Conservation (phyloP, 2,329 filamentous ascomycete genomes). For the Trichoderma simmonsii region DNA sequence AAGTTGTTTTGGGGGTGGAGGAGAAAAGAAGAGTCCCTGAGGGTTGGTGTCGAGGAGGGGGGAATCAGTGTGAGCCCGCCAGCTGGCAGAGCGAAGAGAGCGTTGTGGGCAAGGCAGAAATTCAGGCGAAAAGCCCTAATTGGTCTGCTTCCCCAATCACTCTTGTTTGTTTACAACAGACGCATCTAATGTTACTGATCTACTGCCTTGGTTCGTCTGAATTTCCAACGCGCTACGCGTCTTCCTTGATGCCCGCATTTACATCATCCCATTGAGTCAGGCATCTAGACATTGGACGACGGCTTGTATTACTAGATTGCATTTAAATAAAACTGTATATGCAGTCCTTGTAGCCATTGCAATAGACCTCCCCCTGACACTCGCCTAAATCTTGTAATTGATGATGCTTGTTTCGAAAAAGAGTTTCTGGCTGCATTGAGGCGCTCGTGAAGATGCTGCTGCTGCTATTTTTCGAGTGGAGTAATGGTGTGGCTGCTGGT, state of each 20-base stretch:
- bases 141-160: neutral
- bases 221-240: neutral
- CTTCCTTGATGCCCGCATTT: neutral
- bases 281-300: neutral
- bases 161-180: neutral
- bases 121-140: conserved; percentile 4
- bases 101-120: neutral
- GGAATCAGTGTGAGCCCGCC: neutral
- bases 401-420: neutral
- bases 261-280: neutral
- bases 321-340: neutral
- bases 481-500: neutral
- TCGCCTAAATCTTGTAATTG: neutral
- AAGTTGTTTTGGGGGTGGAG: neutral
- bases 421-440: neutral
- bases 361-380: neutral
- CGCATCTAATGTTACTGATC: neutral
- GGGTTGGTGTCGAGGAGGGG: neutral
- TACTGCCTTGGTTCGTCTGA: neutral
- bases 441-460: neutral
- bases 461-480: neutral
- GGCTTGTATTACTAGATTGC: neutral
- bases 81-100: conserved; percentile 1
- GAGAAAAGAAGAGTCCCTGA: neutral
- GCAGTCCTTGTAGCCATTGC: too few species aligned